Base-by-base conservation (phyloP, 1,284 basidiomycete genomes). In the Apiotrichum porosum region DNA sequence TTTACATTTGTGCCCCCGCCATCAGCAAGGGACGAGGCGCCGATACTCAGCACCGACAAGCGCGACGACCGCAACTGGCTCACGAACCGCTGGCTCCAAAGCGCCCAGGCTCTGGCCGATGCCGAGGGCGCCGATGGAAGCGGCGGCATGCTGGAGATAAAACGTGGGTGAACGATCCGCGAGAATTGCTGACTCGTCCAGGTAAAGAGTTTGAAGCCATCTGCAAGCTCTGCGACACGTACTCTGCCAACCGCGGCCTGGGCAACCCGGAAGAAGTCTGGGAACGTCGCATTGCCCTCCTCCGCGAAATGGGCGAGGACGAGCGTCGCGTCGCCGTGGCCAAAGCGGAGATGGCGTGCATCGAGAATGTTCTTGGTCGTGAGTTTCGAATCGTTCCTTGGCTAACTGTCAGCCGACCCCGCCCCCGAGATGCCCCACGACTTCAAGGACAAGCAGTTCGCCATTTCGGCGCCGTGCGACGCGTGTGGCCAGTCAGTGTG, bases 221-320 rank as follows among this genome's bases (percentile, higher is more conserved):
- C 2, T 43, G 47, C 6, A 34, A 34, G 6, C 36, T 37, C 17
- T 58, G 56, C 36, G 23, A 24, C 9, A 19, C 24, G 4, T 53
- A 47, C 21, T 19, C 41, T 12, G 30, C 43, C 14, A 47, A 56
- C 40, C 50, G 53, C 19, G 57, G 54, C 10, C 37, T 56, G 3
- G 57, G 57, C 22, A 45, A 58, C 33, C 45, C 57, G 9, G 54
- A 56, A 5, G 51, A 50, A n/a, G 24, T 44, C 32, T 58, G 57
- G 57, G 54, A 58, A 43, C 43, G 35, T 14, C 42, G 57, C 13
- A 26, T 56, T 19, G 42, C 30, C 3, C 19, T 53, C 6, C 34
- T 37, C 8, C 57, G 57, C 24, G 46, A 55, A 6, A 40, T 56
- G 5, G 57, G 57, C 17, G 32, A 43, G 10, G 38, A 48, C 18